These are phyloP conservation scores for Colletotrichum tanaceti DNA, from an alignment of 2,329 filamentous ascomycete genomes.

Conservation along the genomic window DNA sequence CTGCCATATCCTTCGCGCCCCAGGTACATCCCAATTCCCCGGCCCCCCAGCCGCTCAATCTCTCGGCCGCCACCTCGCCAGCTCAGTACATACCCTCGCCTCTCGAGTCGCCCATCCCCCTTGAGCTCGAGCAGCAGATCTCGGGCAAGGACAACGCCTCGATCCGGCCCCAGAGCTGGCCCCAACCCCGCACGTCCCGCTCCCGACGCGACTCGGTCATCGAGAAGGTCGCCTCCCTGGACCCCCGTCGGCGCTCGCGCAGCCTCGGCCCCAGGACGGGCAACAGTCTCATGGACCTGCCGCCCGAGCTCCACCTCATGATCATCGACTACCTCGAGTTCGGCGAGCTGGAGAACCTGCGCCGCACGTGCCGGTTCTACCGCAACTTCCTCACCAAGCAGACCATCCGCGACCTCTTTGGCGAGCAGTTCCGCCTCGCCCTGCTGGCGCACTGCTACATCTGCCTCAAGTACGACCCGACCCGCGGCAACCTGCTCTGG, in stretches of 20 bases:
- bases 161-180: slow-evolving; percentile 26
- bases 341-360: slow-evolving; percentile 56
- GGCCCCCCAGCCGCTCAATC: slow-evolving; percentile 33
- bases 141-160: slow-evolving; percentile 29
- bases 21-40: slow-evolving; percentile 37
- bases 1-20: slow-evolving; percentile 39
- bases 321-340: slow-evolving; percentile 56
- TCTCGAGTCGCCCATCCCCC: slow-evolving; percentile 32
- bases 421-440: slow-evolving; percentile 46
- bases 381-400: slow-evolving; percentile 50
- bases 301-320: slow-evolving; percentile 56
- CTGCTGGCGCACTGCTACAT: slow-evolving; percentile 55
- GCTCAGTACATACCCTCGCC: slow-evolving; percentile 34
- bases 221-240: slow-evolving; percentile 38
- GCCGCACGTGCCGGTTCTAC: slow-evolving; percentile 54
- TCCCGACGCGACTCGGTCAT: slow-evolving; percentile 38
- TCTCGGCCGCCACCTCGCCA: slow-evolving; percentile 28
- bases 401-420: slow-evolving; percentile 52
- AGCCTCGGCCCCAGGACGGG: slow-evolving; percentile 31
- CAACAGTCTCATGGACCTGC: slow-evolving; percentile 50
- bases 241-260: slow-evolving; percentile 35
- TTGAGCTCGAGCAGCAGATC: slow-evolving; percentile 33
- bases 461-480: slow-evolving; percentile 52
- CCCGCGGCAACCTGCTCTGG: slow-evolving; percentile 49
- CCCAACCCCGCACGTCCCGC: slow-evolving; percentile 37